A percentile compares a stretch with the other conserved stretches of the same genome.
Conservation (phyloP, 345 rosid genomes). For the Eucalyptus globulus region DNA sequence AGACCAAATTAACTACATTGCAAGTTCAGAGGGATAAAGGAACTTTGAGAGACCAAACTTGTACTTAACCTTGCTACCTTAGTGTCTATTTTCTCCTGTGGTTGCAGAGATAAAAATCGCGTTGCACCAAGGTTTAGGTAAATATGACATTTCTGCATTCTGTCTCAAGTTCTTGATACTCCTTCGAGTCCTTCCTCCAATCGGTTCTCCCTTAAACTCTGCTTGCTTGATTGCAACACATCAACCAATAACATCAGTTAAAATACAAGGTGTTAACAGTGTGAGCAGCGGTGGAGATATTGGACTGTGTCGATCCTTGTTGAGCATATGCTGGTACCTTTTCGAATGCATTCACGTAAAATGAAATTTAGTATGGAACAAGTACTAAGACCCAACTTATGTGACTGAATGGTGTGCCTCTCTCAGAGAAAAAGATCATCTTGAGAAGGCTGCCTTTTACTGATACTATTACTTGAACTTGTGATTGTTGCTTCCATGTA, state of each 20-base stretch:
- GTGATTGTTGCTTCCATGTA: not conserved
- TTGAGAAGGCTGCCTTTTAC: not conserved
- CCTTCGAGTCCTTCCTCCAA: not conserved
- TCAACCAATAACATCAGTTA: not conserved
- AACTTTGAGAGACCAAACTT: not conserved
- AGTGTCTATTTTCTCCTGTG: not conserved
- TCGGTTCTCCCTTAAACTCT: not conserved
- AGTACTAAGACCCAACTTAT: not conserved
- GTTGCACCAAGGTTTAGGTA: not conserved
- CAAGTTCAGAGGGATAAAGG: not conserved
- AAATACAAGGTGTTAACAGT: not conserved
- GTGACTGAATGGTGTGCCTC: not conserved
- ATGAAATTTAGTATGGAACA: not conserved
- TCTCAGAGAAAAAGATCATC: not conserved
- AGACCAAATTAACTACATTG: not conserved
- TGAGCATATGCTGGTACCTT: not conserved
- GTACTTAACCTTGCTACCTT: not conserved
- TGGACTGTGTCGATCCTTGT: not conserved
- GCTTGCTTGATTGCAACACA: not conserved
- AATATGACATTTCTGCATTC: not conserved
- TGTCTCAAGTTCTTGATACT: not conserved
- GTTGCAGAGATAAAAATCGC: not conserved
- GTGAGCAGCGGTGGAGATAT: not conserved
- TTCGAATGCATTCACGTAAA: not conserved
- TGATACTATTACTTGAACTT: not conserved